phyloP scores from a whole-genome alignment of 164 flowering plant genomes.

The Annona squamosa region DNA sequence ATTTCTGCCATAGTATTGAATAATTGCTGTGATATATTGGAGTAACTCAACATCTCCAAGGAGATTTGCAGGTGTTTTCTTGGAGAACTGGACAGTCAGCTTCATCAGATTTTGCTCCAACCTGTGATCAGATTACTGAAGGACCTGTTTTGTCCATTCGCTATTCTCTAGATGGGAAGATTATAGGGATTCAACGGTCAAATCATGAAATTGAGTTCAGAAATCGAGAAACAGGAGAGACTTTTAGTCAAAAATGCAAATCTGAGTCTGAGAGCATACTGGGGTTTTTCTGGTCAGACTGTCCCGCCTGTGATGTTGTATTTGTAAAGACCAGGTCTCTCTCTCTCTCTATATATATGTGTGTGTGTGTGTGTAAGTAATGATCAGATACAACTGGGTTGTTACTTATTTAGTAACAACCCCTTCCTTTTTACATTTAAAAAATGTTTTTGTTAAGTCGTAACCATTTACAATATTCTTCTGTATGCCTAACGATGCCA shows the following conservation, averaged over 20 bases:
- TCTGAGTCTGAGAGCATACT: slow-evolving; percentile 71
- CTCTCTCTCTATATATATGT: background rate
- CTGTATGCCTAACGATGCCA: no score
- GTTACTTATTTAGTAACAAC: no score
- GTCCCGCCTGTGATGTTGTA: slow-evolving; percentile 68
- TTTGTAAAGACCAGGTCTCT: slow-evolving; percentile 65
- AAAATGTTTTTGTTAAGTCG: no score
- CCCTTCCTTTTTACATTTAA: no score
- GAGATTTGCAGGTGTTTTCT: slow-evolving; percentile 48
- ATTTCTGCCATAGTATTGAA: no score
- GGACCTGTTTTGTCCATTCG: slow-evolving; percentile 70
- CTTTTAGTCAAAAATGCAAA: slow-evolving; percentile 49
- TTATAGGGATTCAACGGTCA: slow-evolving; percentile 77
- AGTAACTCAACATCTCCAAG: slow-evolving; percentile 1
- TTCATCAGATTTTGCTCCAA: slow-evolving; percentile 41
- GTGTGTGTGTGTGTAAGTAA: no score
- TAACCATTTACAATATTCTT: no score
- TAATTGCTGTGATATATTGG: background rate
- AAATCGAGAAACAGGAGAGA: slow-evolving; percentile 57
- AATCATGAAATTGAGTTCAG: slow-evolving; percentile 62
- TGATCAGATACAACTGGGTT: no score
- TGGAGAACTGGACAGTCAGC: slow-evolving; percentile 65
- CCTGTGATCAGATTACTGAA: slow-evolving; percentile 59
- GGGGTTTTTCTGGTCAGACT: slow-evolving; percentile 96
- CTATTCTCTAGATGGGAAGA: slow-evolving; percentile 69